These are phyloP conservation scores for Candolleomyces eurysporus DNA, from an alignment of 768 basidiomycete genomes.

Conservation along the genomic window DNA sequence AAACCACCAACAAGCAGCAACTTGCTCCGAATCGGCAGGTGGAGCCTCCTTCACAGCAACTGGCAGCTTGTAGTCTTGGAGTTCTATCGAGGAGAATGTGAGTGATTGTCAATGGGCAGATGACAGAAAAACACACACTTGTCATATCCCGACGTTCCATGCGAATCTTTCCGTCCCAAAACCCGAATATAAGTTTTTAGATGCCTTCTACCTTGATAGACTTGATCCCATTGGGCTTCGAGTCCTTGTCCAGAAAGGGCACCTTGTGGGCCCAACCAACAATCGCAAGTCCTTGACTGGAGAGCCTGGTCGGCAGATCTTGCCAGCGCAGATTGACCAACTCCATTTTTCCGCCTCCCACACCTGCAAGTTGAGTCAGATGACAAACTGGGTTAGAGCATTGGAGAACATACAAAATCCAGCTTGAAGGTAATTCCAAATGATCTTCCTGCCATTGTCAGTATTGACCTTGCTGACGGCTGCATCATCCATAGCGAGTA, in stretches of 20 bases:
- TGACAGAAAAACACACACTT: background rate
- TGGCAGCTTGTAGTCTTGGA: background rate
- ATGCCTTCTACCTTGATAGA: background rate
- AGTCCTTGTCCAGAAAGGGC: background rate
- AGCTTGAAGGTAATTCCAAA: background rate
- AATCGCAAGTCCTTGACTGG: background rate
- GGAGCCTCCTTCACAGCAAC: background rate
- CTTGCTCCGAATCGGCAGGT: background rate
- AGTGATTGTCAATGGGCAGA: background rate
- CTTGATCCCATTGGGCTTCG: background rate
- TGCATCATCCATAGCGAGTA: background rate
- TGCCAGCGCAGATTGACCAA: background rate
- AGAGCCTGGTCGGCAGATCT: background rate
- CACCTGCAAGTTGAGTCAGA: background rate
- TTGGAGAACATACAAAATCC: background rate
- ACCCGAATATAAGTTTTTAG: background rate
- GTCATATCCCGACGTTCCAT: background rate
- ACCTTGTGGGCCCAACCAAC: background rate
- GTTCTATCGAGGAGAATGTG: background rate
- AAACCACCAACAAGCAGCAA: background rate
- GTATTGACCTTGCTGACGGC: background rate
- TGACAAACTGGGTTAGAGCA: background rate
- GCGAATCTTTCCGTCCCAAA: background rate
- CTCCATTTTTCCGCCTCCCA: background rate
- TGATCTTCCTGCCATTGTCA: background rate